Evolutionary conservation across 2,329 filamentous ascomycete species (phyloP), one percentile per base, ranked within the genome.

Genomic region (Aspergillus terreus): DNA sequence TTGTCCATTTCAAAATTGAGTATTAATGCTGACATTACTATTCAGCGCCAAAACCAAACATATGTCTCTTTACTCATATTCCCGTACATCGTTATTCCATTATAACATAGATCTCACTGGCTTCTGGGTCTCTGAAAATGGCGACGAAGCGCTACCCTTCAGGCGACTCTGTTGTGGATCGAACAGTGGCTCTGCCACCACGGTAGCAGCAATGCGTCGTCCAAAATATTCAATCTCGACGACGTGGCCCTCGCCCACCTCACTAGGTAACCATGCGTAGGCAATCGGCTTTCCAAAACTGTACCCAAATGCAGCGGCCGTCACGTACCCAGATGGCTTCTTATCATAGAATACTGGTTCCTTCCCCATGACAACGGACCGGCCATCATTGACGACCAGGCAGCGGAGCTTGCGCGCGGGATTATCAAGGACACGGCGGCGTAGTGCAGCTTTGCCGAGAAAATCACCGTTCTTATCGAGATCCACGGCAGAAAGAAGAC

Each of bases 221-320:
- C 82, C 81, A 64, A 86, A 85, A 60, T 86, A 86, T 58, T 84
- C 81, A 50, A 86, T 74, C 60, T 84, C 81, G 0, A 85, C 80
- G 0, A 58, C 51, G 3, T 76, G 71, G 0, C 81, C 81, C 41
- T 80, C 76, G 0, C 48, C 51, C 2, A 83, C 60, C 2, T 57
- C 59, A 10, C 64, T 71, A 0, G 82, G 81, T 11, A 86, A 65
- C 69, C 81, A 83, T 0, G 81, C 78, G 62, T 81, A 85, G 0
- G 81, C 82, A 11, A 85, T 71, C 0, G 83, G 82, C 63, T 79
- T 83, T 23, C 80, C 67, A 9, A 85, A 62, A 0, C 78, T 82
- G 58, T 82, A 85, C 0, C 79, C 83, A 59, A 84, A 86, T 0
- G 79, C 81, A 1, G 82, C 78, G 47, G 75, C 85, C 2, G 82